Evolutionary conservation across 257 asterid species (phyloP).

Genomic region (Jacaranda mimosifolia): DNA sequence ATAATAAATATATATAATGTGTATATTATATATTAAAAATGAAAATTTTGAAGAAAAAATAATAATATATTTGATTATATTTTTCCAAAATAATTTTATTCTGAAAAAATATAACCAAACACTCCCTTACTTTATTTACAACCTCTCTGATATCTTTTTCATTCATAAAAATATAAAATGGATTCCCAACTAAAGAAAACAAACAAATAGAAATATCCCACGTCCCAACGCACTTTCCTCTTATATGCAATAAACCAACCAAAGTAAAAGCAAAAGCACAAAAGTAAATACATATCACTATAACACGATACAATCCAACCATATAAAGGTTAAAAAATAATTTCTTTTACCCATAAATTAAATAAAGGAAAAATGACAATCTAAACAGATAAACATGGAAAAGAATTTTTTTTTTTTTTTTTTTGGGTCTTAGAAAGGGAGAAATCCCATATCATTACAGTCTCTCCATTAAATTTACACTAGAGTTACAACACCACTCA

Average conservation of each 20-base stretch:
- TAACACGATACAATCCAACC: background rate
- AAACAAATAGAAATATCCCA: slow-evolving; percentile 13
- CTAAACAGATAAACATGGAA: background rate
- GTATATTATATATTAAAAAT: too few species aligned
- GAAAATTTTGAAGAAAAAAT: too few species aligned
- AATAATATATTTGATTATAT: too few species aligned
- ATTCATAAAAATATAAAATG: too few species aligned
- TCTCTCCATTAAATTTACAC: slow-evolving; percentile 53
- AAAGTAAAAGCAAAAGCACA: slow-evolving; percentile 38
- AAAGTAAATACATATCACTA: background rate
- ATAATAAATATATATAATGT: too few species aligned
- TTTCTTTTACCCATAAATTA: background rate
- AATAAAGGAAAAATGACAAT: background rate
- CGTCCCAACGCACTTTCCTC: slow-evolving; percentile 30
- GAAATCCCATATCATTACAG: slow-evolving; percentile 36
- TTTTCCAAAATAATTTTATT: too few species aligned
- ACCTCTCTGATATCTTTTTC: too few species aligned
- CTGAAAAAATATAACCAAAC: too few species aligned
- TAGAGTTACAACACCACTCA: slow-evolving; percentile 48
- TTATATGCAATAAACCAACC: slow-evolving; percentile 32
- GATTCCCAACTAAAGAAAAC: slow-evolving; percentile 36
- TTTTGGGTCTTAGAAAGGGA: background rate
- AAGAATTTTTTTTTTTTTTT: background rate
- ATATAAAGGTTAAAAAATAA: background rate
- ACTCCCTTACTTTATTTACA: too few species aligned